phyloP scores from a whole-genome alignment of 768 basidiomycete species.

The Auriculariales sp. region DNA sequence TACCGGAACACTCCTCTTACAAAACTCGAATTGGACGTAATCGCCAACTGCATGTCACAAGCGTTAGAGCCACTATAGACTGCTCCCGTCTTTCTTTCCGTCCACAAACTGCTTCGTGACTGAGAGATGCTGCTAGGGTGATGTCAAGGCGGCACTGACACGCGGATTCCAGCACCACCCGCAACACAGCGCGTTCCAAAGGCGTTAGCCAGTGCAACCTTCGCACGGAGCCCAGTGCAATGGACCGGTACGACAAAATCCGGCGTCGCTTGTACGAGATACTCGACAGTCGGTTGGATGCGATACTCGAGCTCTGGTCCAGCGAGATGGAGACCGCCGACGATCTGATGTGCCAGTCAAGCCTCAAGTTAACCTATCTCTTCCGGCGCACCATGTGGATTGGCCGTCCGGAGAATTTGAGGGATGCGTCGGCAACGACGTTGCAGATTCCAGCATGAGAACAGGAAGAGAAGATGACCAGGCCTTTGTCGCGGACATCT shows the following conservation, averaged over 20 bases:
- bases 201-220: constrained; percentile 51
- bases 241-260: constrained; percentile 72
- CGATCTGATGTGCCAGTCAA: constrained; percentile 46
- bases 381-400: constrained; percentile 48
- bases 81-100: no score
- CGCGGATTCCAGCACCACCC: constrained; percentile 55
- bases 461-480: constrained; percentile 72
- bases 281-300: constrained; percentile 55
- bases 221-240: constrained; percentile 67
- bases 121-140: no score
- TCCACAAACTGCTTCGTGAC: no score
- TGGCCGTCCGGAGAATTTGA: constrained; percentile 40
- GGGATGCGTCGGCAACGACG: constrained; percentile 56
- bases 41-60: no score
- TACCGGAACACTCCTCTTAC: no score
- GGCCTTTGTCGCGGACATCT: constrained; percentile 68
- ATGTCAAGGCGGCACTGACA: no score
- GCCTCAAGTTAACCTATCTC: no score
- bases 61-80: no score
- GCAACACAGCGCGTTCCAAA: constrained; percentile 69
- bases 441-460: constrained; percentile 80
- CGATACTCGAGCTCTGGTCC: constrained; percentile 48
- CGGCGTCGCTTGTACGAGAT: constrained; percentile 51
- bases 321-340: constrained; percentile 77
- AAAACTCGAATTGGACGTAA: no score